Base-by-base conservation (phyloP, 441 rosid species). In the Iberis amara region DNA sequence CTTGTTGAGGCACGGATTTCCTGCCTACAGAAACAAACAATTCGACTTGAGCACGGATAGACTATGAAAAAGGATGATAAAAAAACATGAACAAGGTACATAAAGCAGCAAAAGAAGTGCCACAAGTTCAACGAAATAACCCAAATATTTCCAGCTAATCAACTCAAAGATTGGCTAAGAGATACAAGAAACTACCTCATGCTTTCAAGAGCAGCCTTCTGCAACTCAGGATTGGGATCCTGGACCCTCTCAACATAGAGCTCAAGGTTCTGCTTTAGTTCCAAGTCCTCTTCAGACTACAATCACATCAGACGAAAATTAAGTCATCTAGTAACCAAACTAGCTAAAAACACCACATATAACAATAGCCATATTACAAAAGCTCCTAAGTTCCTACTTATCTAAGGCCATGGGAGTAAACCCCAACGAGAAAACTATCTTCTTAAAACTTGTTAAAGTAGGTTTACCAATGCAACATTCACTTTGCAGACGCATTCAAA, bases 271-370 rank as follows among this genome's bases (percentile, higher is more conserved):
- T 91, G 86, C 81, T 86, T 86, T 68, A 91, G 68, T 14, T 83
- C 85, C 70, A 88, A 68, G 68, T 91, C 98, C 72, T 91, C 98
- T 35, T 91, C 98, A 1, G 98, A 85, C 98, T 91, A 75, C 73
- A 69, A 14, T 49, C 0, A 47, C 58, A 52, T 33, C 21, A 44
- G 32, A 46, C 18, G n/a, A 8, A 66, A 32, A 59, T 1, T 18
- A 4, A 33, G 57, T 47, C 47, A 26, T 36, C 40, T 8, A 31
- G 50, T 24, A 11, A 53, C 27, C 13, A 21, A 10, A 44, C 31
- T 27, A 7, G 10, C 12, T 8, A 36, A 11, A 42, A 10, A 18
- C 3, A 18, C 3, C n/a, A n/a, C n/a, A n/a, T n/a, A n/a, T n/a
- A n/a, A n/a, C n/a, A n/a, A n/a, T n/a, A n/a, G n/a, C n/a, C n/a